phyloP scores from a whole-genome alignment of 805 yeast species.

The Wickerhamomyces subpelliculosus region DNA sequence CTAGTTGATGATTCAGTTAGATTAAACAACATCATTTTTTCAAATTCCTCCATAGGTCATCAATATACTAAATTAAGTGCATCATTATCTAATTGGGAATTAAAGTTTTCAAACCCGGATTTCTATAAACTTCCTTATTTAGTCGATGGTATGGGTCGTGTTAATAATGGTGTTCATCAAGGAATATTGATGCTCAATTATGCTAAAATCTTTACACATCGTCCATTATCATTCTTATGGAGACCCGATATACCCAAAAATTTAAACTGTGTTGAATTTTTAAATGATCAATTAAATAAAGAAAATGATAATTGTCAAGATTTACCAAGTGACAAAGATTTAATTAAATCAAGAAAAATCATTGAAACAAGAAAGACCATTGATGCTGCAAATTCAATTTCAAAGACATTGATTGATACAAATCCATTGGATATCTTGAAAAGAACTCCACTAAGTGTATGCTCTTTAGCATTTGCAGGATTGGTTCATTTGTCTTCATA shows the following conservation, averaged over 20 bases:
- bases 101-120: slow-evolving; percentile 38
- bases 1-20: slow-evolving; percentile 44
- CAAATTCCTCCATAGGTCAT: slow-evolving; percentile 29
- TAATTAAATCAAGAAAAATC: slow-evolving; percentile 36
- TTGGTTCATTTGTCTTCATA: slow-evolving; percentile 46
- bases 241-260: slow-evolving; percentile 38
- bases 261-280: slow-evolving; percentile 27
- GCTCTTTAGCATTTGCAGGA: slow-evolving; percentile 46
- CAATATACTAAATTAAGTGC: slow-evolving; percentile 35
- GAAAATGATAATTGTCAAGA: slow-evolving; percentile 25
- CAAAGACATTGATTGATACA: slow-evolving; percentile 39
- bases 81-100: slow-evolving; percentile 43
- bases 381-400: slow-evolving; percentile 45
- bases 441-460: slow-evolving; percentile 46
- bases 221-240: slow-evolving; percentile 49
- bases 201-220: slow-evolving; percentile 47
- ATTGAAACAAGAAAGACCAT: slow-evolving; percentile 48
- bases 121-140: slow-evolving; percentile 35
- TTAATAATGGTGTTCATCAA: slow-evolving; percentile 50
- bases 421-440: slow-evolving; percentile 34
- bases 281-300: slow-evolving; percentile 20
- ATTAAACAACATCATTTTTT: slow-evolving; percentile 38
- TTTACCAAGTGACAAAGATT: slow-evolving; percentile 22
- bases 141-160: slow-evolving; percentile 34
- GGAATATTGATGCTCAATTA: slow-evolving; percentile 40